Percentiles rank a stretch among this genome's conserved stretches.
Conservation (phyloP, 331 rosid species). For the Rhamnella rubrinervis region DNA sequence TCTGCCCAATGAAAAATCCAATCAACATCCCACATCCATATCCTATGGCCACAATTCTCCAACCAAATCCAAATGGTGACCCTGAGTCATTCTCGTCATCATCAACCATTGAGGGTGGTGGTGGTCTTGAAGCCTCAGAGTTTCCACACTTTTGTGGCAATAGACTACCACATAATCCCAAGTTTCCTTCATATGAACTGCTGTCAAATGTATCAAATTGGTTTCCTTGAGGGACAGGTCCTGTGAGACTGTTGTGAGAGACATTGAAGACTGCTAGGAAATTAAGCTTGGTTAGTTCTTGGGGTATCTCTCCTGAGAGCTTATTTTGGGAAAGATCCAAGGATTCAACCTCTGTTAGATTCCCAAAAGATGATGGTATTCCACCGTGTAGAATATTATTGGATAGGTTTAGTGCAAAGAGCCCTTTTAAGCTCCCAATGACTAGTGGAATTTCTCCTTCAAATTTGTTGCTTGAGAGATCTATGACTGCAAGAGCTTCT, state of each 20-base stretch:
- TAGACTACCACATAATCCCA: slow-evolving; percentile 15
- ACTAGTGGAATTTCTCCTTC: background rate
- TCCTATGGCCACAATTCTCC: slow-evolving; percentile 10
- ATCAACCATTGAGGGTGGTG: background rate
- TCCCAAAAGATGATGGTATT: slow-evolving; percentile 15
- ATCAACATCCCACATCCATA: slow-evolving; percentile 3
- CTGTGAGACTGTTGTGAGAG: slow-evolving; percentile 14
- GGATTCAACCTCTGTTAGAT: background rate
- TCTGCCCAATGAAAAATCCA: background rate
- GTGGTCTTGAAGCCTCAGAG: background rate
- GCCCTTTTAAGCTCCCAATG: slow-evolving; percentile 12
- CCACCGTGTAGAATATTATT: slow-evolving; percentile 4
- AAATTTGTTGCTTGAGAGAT: slow-evolving; percentile 18
- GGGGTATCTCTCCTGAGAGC: slow-evolving; percentile 13
- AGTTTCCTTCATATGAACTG: slow-evolving; percentile 16
- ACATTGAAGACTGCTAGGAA: slow-evolving; percentile 5
- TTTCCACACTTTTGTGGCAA: slow-evolving; percentile 15
- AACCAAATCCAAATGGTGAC: background rate
- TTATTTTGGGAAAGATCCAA: slow-evolving; percentile 10
- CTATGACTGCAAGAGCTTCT: slow-evolving; percentile 3
- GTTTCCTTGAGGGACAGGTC: slow-evolving; percentile 6
- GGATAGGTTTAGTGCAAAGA: slow-evolving; percentile 1
- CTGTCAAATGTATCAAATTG: background rate
- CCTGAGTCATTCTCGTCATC: background rate
- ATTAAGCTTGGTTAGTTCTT: background rate